Percentiles rank a stretch among this genome's conserved stretches.
These are phyloP conservation scores for Cyberlindnera saturnus DNA, from an alignment of 805 yeast genomes.

Conservation along the genomic window DNA sequence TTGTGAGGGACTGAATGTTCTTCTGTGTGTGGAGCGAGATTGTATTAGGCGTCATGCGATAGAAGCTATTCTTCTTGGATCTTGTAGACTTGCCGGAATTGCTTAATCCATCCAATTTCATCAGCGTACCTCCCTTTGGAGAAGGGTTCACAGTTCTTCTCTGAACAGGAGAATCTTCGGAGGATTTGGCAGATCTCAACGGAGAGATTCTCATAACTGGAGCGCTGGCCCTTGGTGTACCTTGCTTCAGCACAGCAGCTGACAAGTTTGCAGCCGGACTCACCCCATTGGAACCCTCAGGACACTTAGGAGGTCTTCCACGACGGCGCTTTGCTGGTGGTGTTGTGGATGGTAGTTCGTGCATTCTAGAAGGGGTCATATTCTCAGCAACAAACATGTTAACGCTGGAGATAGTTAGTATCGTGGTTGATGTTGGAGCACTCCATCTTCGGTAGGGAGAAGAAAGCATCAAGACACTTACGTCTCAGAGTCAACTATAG, in stretches of 20 bases:
- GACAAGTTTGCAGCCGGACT: constrained; percentile 23
- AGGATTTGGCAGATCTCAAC: not conserved
- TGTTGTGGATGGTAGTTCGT: constrained; percentile 2
- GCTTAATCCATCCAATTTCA: constrained; percentile 11
- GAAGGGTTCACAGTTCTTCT: constrained; percentile 13
- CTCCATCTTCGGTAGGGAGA: too few species aligned
- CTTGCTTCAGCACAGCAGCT: constrained; percentile 24
- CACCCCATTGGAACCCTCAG: constrained; percentile 3
- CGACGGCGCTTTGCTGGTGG: constrained; percentile 25
- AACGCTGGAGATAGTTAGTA: not conserved
- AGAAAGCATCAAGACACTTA: too few species aligned
- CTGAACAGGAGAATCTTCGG: constrained; percentile 15
- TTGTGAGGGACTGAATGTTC: constrained; percentile 17
- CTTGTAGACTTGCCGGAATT: constrained; percentile 1
- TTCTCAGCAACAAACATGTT: not conserved
- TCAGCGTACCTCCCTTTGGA: constrained; percentile 23
- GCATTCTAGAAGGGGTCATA: not conserved
- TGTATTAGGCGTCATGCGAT: constrained; percentile 5
- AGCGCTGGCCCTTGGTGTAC: constrained; percentile 22
- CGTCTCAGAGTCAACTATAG: too few species aligned
- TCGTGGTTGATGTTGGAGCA: not conserved
- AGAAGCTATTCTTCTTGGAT: constrained; percentile 5
- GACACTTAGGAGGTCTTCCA: constrained; percentile 24
- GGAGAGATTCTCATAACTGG: constrained; percentile 27
- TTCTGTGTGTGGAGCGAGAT: constrained; percentile 16